These are phyloP conservation scores for Lasiodiplodia hormozganensis DNA, from an alignment of 2,329 filamentous ascomycete species.

Conservation along the genomic window DNA sequence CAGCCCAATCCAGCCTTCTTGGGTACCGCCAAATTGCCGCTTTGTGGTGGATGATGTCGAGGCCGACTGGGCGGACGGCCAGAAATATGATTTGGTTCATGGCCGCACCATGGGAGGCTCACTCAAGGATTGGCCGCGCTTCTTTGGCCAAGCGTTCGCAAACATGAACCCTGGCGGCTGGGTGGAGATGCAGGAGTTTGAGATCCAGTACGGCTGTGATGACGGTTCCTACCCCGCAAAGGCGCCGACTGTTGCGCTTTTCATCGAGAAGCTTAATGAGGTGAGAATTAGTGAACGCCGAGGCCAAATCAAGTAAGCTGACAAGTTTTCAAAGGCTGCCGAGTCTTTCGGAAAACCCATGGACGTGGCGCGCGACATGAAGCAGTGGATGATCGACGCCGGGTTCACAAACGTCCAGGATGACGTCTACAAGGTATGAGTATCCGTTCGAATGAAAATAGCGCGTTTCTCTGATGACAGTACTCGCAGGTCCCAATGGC, in stretches of 20 bases:
- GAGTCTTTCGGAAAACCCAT: conserved; percentile 40
- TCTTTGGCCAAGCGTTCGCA: conserved; percentile 51
- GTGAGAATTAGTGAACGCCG: not conserved
- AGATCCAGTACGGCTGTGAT: conserved; percentile 22
- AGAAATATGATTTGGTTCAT: conserved; percentile 66
- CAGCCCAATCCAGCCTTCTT: conserved; percentile 43
- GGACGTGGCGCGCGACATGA: conserved; percentile 47
- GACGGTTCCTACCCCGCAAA: conserved; percentile 31
- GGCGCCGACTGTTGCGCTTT: conserved; percentile 35
- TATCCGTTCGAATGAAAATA: too few relatives aligned
- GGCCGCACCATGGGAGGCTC: conserved; percentile 59
- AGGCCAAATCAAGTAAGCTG: not conserved
- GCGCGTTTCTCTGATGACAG: too few relatives aligned
- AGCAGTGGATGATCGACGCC: conserved; percentile 55
- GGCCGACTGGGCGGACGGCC: conserved; percentile 36
- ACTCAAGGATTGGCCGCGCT: conserved; percentile 60
- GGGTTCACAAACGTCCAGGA: conserved; percentile 63
- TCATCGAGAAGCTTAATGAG: conserved; percentile 30
- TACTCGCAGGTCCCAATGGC: conserved; percentile 37
- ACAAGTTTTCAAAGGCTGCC: conserved; percentile 23
- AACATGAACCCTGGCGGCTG: conserved; percentile 57
- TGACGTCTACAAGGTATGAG: conserved; percentile 40
- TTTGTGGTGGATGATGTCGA: conserved; percentile 50
- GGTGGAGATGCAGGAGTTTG: conserved; percentile 52
- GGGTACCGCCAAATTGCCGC: conserved; percentile 46